Base-by-base conservation (phyloP, 306 rosid genomes). In the Prunus fruticosa region DNA sequence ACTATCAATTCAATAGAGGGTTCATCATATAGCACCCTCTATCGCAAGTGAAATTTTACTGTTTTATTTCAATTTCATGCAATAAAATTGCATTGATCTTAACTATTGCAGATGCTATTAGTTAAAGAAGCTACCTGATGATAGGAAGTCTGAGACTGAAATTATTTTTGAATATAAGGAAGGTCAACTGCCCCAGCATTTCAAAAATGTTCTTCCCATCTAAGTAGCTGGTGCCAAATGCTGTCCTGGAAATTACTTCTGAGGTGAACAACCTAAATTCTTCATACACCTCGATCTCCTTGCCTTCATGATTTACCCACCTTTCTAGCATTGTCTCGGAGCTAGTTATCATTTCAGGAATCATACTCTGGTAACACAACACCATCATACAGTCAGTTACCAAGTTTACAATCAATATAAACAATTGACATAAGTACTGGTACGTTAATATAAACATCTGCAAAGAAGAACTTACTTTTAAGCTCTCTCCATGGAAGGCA, bases 401-500 rank as follows among this genome's bases (percentile, higher is more conserved):
- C 13, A 34, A 64, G 3, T 4, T 27, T 27, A 14, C 53, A 5
- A 14, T 19, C 53, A 18, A 34, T 34, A 34, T 34, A 32, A 32
- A 32, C 38, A 32, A 32, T 32, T 32, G 38, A 32, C 38, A 32
- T 6, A 32, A 32, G 38, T 32, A 32, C 38, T 5, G 38, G 38
- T 32, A 32, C 38, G 7, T 32, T 32, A 32, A 32, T 32, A 32
- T 5, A 32, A 32, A 32, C 38, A 5, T 32, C 56, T 34, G 20
- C 43, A 32, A 16, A 5, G 5, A 43, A 20, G 67, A 60, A 41
- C 25, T 76, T 76, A 76, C 73, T 15, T 76, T 76, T 32, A 76
- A 67, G 71, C 72, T 76, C 27, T 65, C 73, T 14, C 25, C 79
- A 66, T 65, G 57, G 61, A 54, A 54, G 25, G 61, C 61, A n/a